phyloP scores from a whole-genome alignment of 1,284 basidiomycete species.

The Retiboletus flavoniger region DNA sequence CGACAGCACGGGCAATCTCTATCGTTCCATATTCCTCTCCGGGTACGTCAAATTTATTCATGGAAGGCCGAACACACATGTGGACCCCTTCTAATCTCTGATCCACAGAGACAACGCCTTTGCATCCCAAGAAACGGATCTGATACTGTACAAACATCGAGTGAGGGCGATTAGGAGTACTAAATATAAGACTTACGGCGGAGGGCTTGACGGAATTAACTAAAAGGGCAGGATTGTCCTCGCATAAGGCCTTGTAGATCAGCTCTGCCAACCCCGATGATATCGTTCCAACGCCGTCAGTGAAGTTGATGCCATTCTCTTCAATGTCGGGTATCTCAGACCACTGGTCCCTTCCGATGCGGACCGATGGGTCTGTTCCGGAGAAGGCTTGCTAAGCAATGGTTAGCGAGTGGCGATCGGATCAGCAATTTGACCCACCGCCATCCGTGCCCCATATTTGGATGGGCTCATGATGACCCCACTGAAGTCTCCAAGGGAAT shows the following conservation, averaged over 20 bases:
- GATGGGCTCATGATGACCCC: conserved; percentile 60
- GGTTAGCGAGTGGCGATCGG: conserved; percentile 7
- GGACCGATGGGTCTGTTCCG: conserved; percentile 70
- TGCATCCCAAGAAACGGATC: conserved; percentile 76
- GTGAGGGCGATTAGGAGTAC: neutral
- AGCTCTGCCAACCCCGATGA: conserved; percentile 53
- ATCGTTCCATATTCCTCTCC: conserved; percentile 52
- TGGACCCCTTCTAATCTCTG: conserved; percentile 46
- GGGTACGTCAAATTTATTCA: conserved; percentile 69
- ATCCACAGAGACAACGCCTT: conserved; percentile 73
- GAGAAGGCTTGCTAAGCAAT: conserved; percentile 66
- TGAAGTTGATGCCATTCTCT: conserved; percentile 50
- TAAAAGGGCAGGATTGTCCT: conserved; percentile 39
- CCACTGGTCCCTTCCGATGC: conserved; percentile 57
- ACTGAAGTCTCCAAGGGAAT: conserved; percentile 62
- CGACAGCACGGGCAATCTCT: conserved; percentile 68
- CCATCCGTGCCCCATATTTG: conserved; percentile 76
- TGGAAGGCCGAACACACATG: conserved; percentile 66
- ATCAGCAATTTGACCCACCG: conserved; percentile 31
- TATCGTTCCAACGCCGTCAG: conserved; percentile 78
- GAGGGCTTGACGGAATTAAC: conserved; percentile 47
- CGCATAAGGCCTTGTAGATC: conserved; percentile 58
- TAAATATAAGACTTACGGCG: conserved; percentile 45
- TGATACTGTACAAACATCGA: conserved; percentile 50
- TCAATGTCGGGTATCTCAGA: conserved; percentile 56